Conservation (phyloP, 495 filamentous ascomycete genomes). For the Symbiotaphrina buchneri region DNA sequence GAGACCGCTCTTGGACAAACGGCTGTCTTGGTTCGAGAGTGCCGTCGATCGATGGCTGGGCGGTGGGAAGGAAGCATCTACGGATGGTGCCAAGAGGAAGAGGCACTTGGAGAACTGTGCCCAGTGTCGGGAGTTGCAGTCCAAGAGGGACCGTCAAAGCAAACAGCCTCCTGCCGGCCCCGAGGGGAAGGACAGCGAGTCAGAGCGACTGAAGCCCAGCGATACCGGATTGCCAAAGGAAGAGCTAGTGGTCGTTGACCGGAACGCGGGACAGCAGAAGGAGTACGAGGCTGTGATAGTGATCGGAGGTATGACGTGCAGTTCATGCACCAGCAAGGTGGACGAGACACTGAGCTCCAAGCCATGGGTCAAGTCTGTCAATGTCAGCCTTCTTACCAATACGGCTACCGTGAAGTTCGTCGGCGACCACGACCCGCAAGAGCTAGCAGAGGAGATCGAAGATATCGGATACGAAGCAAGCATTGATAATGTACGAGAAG, state of each 20-base stretch:
- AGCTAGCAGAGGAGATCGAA: slow-evolving; percentile 24
- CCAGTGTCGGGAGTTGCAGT: too few species aligned
- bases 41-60: too few species aligned
- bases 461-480: slow-evolving; percentile 31
- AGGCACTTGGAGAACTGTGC: slow-evolving; percentile 2
- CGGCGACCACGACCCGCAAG: slow-evolving; percentile 18
- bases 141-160: too few species aligned
- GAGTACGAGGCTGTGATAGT: slow-evolving; percentile 12
- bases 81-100: too few species aligned
- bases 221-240: too few species aligned
- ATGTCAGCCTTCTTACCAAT: slow-evolving; percentile 34
- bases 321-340: slow-evolving; percentile 32
- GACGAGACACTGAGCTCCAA: slow-evolving; percentile 23
- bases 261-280: not conserved
- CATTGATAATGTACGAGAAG: slow-evolving; percentile 11
- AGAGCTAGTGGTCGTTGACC: too few species aligned
- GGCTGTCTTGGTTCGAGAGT: not conserved
- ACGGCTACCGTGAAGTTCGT: slow-evolving; percentile 25
- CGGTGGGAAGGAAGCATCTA: too few species aligned
- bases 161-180: too few species aligned
- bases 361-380: slow-evolving; percentile 26
- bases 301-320: slow-evolving; percentile 45
- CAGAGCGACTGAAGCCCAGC: too few species aligned
- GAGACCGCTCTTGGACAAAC: not conserved
- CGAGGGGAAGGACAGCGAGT: too few species aligned